Evolutionary conservation across 2,329 filamentous ascomycete species (phyloP).

Genomic region (Pyrenochaeta sp.): DNA sequence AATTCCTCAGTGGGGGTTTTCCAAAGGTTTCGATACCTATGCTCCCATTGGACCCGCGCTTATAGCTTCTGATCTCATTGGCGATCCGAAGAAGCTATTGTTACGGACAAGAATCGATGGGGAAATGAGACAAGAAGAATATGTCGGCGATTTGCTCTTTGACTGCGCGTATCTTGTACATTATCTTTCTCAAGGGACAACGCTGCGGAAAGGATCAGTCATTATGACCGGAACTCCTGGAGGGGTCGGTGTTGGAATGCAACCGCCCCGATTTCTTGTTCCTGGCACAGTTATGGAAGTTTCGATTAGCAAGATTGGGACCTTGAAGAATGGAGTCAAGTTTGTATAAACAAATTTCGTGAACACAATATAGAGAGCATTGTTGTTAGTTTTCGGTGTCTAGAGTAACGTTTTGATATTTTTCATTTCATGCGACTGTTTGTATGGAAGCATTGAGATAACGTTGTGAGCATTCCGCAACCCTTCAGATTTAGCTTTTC

Average conservation of each 20-base stretch:
- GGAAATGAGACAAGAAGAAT: constrained; percentile 53
- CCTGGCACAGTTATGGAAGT: constrained; percentile 23
- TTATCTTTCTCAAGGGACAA: constrained; percentile 51
- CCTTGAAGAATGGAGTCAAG: constrained; percentile 17
- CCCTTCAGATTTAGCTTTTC: too few species aligned
- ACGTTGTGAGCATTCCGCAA: too few species aligned
- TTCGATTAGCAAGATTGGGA: constrained; percentile 23
- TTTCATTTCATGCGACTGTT: too few species aligned
- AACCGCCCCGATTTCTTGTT: constrained; percentile 31
- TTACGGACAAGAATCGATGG: constrained; percentile 56
- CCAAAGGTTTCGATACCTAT: constrained; percentile 62
- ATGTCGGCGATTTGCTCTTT: constrained; percentile 54
- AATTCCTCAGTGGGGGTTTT: constrained; percentile 64
- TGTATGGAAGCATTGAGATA: too few species aligned
- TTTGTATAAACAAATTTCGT: constrained; percentile 7
- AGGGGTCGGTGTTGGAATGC: constrained; percentile 46
- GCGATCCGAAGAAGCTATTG: constrained; percentile 54
- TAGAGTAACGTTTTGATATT: too few species aligned
- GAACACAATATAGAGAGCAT: too few species aligned
- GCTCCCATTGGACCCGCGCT: constrained; percentile 62
- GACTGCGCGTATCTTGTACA: constrained; percentile 52
- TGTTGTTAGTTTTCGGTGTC: too few species aligned
- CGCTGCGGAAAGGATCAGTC: constrained; percentile 52
- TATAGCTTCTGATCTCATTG: constrained; percentile 50
- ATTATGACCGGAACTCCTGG: constrained; percentile 58